Percentiles rank a stretch among this genome's conserved stretches.
phyloP scores from a whole-genome alignment of 805 yeast genomes.

The Schizosaccharomyces japonicus region DNA sequence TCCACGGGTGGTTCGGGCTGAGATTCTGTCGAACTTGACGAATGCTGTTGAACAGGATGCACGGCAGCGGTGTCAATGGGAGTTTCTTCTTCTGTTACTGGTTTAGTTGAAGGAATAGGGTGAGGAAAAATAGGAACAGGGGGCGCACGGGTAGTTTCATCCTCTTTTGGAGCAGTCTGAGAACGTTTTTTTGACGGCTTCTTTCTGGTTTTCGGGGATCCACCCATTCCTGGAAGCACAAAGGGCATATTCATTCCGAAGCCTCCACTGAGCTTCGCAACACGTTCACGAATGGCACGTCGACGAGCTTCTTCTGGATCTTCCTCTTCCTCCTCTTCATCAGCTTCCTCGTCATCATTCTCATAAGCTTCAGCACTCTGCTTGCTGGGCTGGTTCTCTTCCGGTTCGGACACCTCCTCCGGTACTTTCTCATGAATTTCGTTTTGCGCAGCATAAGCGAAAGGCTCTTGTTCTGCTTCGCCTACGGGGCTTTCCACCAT shows the following conservation, averaged over 20 bases:
- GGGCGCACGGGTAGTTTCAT: slow-evolving; percentile 10
- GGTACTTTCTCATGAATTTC: not conserved
- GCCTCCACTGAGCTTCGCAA: slow-evolving; percentile 89
- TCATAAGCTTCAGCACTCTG: slow-evolving; percentile 21
- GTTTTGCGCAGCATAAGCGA: too few relatives aligned
- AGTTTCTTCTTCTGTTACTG: too few relatives aligned
- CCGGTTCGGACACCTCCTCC: slow-evolving; percentile 15
- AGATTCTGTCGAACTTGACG: too few relatives aligned
- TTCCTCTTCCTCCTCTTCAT: not conserved
- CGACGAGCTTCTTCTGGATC: slow-evolving; percentile 23
- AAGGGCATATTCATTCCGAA: slow-evolving; percentile 33
- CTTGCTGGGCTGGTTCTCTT: slow-evolving; percentile 22
- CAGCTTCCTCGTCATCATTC: not conserved
- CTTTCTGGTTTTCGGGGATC: not conserved
- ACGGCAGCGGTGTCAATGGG: too few relatives aligned
- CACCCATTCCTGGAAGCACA: slow-evolving; percentile 10
- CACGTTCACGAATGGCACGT: slow-evolving; percentile 60
- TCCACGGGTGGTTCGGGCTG: too few relatives aligned
- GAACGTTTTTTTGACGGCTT: not conserved
- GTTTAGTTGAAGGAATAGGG: slow-evolving; percentile 4
- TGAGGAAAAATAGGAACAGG: slow-evolving; percentile 7
- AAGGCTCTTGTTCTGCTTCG: too few relatives aligned
- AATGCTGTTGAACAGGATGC: too few relatives aligned
- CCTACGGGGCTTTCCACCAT: too few relatives aligned
- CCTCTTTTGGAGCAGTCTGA: not conserved